Conservation (phyloP, 2,329 filamentous ascomycete genomes). For the Talaromyces sp. region DNA sequence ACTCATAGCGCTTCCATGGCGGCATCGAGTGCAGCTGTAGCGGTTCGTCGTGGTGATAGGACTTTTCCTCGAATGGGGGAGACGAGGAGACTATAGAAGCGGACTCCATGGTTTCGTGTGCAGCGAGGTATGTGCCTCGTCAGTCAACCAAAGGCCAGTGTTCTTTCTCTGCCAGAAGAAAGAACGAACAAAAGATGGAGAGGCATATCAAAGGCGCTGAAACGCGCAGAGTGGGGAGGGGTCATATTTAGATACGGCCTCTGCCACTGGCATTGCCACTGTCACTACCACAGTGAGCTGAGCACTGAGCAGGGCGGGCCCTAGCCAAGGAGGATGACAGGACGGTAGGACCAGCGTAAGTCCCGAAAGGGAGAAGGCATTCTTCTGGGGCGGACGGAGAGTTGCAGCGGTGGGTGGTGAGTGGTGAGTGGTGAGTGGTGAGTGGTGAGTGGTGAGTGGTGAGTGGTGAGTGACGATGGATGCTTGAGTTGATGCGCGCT, state of each 20-base stretch:
- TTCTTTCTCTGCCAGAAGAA: neutral
- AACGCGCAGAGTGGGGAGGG: neutral
- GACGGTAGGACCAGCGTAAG: neutral
- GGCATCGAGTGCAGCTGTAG: constrained; percentile 24
- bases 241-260: neutral
- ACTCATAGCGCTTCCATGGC: constrained; percentile 32
- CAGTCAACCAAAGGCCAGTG: neutral
- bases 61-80: constrained; percentile 14
- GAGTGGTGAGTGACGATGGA: neutral
- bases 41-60: constrained; percentile 23
- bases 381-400: neutral
- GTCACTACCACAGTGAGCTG: neutral
- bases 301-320: neutral
- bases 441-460: too few species aligned
- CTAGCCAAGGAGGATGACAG: neutral
- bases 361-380: neutral
- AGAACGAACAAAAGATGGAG: neutral
- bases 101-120: constrained; percentile 4
- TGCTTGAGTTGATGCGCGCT: neutral
- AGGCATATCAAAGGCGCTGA: neutral
- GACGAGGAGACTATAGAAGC: constrained; percentile 2
- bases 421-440: too few species aligned
- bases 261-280: neutral
- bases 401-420: neutral
- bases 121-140: neutral